Evolutionary conservation across 106 monocot genomes (phyloP), one percentile per base, ranked within the genome.

Genomic region (Phalaenopsis aphrodite): DNA sequence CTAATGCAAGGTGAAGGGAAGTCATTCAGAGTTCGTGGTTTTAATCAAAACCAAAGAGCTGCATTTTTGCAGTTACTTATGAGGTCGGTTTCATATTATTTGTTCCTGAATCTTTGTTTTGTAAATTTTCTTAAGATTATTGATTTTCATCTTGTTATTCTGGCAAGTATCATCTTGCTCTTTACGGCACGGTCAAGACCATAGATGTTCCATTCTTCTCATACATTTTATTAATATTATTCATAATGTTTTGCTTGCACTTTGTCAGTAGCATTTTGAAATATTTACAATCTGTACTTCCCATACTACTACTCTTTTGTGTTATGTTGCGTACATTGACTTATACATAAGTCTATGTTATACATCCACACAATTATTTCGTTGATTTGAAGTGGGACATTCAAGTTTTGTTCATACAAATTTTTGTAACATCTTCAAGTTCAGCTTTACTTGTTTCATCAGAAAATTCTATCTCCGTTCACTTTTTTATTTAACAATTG

Each of bases 1-100:
- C 82, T 99, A 78, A 95, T 99, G 95, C 93, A 99, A 83, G 99
- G 99, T 8, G 94, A 93, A 72, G 99, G 99, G 49, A 91, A 81
- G 79, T 88, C 89, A 52, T 91, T 99, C 47, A 91, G 86, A 85
- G 88, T 99, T 82, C 87, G 91, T 77, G 99, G 99, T 16, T 99
- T 99, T 81, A 99, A 99, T 86, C 95, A 93, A 61, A 81, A 84
- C 61, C 99, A 99, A 82, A 86, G 99, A 82, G 85, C 88, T 79
- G 75, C 78, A 41, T 99, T 99, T 83, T 77, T 91, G 52, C 92
- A 99, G 78, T 87, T 88, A 81, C 30, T 99, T 17, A 99, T 93
- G 93, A 95, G 99, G 99, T 97, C 69, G 52, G 6, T 61, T 21
- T 61, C 21, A n/a, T 61, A 61, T 61, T 5, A 4, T 21, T 61